Percentiles rank a stretch among this genome's conserved stretches.
These are phyloP conservation scores for Nannizziopsis arthrosporioides DNA, from an alignment of 2,329 filamentous ascomycete genomes.

Conservation along the genomic window DNA sequence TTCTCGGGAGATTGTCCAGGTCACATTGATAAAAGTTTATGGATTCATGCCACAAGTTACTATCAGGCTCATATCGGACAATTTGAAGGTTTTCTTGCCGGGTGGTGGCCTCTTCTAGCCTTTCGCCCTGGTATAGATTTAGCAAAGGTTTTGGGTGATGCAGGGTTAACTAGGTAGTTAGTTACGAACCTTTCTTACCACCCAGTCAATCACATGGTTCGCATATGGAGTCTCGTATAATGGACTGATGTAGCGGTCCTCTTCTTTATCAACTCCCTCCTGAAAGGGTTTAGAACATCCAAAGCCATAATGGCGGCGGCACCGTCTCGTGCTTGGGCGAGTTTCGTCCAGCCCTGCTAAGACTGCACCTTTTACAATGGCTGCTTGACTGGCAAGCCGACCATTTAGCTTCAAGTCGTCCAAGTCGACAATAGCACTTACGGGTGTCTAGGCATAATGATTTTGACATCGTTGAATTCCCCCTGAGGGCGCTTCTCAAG, in stretches of 20 bases:
- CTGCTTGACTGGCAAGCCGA: conserved; percentile 6
- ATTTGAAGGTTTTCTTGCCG: too few species aligned
- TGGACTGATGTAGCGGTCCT: neutral
- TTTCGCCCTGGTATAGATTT: conserved; percentile 1
- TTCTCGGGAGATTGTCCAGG: too few species aligned
- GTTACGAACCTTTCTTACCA: conserved; percentile 10
- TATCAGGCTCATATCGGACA: too few species aligned
- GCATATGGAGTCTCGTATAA: conserved; percentile 1
- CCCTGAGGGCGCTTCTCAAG: conserved; percentile 7
- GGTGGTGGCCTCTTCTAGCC: too few species aligned
- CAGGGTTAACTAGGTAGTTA: neutral
- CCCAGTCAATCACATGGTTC: conserved; percentile 4
- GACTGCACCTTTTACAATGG: conserved; percentile 10
- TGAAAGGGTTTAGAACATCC: neutral
- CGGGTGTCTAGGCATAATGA: conserved; percentile 6
- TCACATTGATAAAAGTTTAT: too few species aligned
- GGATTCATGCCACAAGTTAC: too few species aligned
- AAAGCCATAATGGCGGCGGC: conserved; percentile 12
- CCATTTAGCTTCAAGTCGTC: neutral
- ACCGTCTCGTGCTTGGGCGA: conserved; percentile 5
- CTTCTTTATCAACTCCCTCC: conserved; percentile 4
- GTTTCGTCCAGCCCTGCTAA: conserved; percentile 9
- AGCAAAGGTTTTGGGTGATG: neutral
- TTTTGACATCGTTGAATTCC: neutral
- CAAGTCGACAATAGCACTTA: neutral